These are phyloP conservation scores for Fusarium ramigenum DNA, from an alignment of 2,329 filamentous ascomycete genomes.

Conservation along the genomic window DNA sequence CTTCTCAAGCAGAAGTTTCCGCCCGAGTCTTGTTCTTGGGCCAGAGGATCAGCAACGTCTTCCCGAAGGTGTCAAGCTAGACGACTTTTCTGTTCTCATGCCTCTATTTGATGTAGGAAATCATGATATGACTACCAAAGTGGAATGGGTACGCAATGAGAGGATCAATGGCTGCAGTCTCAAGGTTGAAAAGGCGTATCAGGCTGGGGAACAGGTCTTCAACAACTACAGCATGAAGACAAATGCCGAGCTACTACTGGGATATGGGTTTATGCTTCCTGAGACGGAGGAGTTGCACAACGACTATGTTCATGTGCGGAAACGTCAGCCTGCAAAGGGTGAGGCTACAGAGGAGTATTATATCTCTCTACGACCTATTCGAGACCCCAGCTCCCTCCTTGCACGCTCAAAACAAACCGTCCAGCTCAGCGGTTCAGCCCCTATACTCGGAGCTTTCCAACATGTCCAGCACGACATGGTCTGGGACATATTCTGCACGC, in stretches of 20 bases:
- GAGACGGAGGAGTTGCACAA: constrained; percentile 61
- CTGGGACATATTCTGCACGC: constrained; percentile 57
- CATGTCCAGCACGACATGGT: constrained; percentile 64
- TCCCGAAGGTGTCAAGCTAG: constrained; percentile 49
- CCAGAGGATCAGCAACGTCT: constrained; percentile 39
- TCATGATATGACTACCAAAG: constrained; percentile 69
- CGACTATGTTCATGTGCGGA: constrained; percentile 67
- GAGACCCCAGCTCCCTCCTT: constrained; percentile 58
- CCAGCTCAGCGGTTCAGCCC: constrained; percentile 40
- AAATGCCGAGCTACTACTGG: constrained; percentile 74
- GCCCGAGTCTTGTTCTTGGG: constrained; percentile 66
- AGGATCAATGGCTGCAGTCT: constrained; percentile 54
- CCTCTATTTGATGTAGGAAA: constrained; percentile 79
- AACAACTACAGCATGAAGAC: constrained; percentile 81
- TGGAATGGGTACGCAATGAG: constrained; percentile 66
- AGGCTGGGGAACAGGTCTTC: constrained; percentile 64
- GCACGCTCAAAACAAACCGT: constrained; percentile 53
- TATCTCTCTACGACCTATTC: constrained; percentile 61
- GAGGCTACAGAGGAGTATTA: constrained; percentile 55
- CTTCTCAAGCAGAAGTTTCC: constrained; percentile 72
- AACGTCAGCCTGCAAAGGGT: constrained; percentile 45
- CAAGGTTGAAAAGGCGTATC: constrained; percentile 53
- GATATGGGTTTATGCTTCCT: constrained; percentile 69
- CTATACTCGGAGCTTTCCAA: constrained; percentile 53
- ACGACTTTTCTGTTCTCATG: constrained; percentile 74